phyloP scores from a whole-genome alignment of 2,329 filamentous ascomycete genomes.

The Drechslerella coelobrocha region DNA sequence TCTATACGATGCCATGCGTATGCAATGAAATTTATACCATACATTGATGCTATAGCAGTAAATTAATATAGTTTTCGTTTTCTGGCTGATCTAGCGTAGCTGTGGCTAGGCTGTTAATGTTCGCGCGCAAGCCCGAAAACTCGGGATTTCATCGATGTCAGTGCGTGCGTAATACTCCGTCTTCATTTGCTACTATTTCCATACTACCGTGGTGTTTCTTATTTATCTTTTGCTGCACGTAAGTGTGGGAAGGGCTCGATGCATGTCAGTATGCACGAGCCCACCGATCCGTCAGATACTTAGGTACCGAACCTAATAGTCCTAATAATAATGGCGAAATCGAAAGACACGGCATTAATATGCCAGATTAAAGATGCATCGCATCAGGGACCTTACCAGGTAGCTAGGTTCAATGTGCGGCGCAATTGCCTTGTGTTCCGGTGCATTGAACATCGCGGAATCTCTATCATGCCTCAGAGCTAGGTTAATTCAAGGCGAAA shows the following conservation, averaged over 20 bases:
- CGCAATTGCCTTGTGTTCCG: slow-evolving; percentile 46
- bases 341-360: slow-evolving; percentile 23
- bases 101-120: not conserved
- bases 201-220: too few relatives aligned
- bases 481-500: slow-evolving; percentile 25
- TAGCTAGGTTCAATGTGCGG: slow-evolving; percentile 50
- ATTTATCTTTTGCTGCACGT: not conserved
- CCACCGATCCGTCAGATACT: not conserved
- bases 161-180: not conserved
- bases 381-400: slow-evolving; percentile 26
- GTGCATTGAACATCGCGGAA: slow-evolving; percentile 5
- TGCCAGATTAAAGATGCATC: slow-evolving; percentile 46
- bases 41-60: too few relatives aligned
- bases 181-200: not conserved
- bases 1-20: too few relatives aligned
- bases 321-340: slow-evolving; percentile 8
- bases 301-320: slow-evolving; percentile 26
- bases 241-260: not conserved
- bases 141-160: too few relatives aligned
- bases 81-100: too few relatives aligned
- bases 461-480: not conserved
- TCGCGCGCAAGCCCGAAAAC: not conserved
- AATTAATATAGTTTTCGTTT: too few relatives aligned
- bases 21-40: too few relatives aligned
- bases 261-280: not conserved